Conservation (phyloP, 495 filamentous ascomycete genomes). For the Elasticomyces elasticus region DNA sequence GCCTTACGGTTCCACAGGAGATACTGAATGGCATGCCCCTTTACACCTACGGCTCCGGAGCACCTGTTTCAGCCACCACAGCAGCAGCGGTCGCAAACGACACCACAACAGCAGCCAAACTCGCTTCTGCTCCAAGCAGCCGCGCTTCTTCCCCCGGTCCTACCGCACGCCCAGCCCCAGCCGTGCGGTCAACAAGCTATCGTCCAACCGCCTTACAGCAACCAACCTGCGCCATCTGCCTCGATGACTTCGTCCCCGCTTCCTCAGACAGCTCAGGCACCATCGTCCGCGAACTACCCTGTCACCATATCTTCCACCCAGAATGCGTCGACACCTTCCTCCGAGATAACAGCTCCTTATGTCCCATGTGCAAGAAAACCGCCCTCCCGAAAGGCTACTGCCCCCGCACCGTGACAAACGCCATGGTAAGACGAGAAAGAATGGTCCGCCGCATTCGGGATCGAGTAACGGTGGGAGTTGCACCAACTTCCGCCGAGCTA, state of each 20-base stretch:
- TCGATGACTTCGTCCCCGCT: constrained; percentile 64
- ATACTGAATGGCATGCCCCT: constrained; percentile 62
- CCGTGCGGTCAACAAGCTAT: neutral
- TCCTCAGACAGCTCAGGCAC: constrained; percentile 32
- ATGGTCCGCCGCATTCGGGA: constrained; percentile 24
- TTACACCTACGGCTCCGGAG: constrained; percentile 48
- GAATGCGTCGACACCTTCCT: constrained; percentile 80
- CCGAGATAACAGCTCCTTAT: constrained; percentile 59
- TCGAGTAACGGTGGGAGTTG: neutral
- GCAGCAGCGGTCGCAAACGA: neutral
- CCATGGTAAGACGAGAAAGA: constrained; percentile 68
- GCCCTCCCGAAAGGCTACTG: constrained; percentile 59
- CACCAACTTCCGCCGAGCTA: neutral
- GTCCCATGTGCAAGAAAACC: constrained; percentile 76
- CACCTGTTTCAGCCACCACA: constrained; percentile 36
- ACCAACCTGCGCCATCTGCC: constrained; percentile 73
- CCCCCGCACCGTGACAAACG: constrained; percentile 62
- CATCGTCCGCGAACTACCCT: constrained; percentile 72
- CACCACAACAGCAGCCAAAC: constrained; percentile 7
- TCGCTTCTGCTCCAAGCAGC: constrained; percentile 26
- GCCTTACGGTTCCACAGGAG: constrained; percentile 57
- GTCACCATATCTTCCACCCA: constrained; percentile 83
- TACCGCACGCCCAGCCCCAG: constrained; percentile 13
- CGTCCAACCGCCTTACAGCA: constrained; percentile 43
- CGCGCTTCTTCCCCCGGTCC: constrained; percentile 18